phyloP scores from a whole-genome alignment of 2,329 filamentous ascomycete species.

The Ophiocordyceps sinensis region DNA sequence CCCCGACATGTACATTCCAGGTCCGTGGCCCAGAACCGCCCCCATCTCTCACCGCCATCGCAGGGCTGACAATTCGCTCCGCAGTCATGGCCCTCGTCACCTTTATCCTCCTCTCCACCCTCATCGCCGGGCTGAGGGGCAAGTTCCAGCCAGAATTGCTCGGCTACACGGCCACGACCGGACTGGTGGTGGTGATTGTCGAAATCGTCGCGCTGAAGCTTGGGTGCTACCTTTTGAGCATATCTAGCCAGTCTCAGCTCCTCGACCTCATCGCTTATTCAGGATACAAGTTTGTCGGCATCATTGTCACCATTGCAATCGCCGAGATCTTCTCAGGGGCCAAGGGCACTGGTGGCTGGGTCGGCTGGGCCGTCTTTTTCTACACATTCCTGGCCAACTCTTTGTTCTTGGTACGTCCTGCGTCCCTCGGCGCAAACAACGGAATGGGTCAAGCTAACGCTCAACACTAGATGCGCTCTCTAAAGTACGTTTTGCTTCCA shows the following conservation, averaged over 20 bases:
- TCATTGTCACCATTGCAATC: conserved; percentile 74
- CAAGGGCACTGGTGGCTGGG: conserved; percentile 72
- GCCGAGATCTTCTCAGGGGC: conserved; percentile 67
- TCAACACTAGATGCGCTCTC: conserved; percentile 58
- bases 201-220: conserved; percentile 87
- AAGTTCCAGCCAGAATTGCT: conserved; percentile 90
- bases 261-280: conserved; percentile 91
- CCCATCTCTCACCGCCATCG: background rate
- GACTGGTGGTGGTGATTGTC: conserved; percentile 66
- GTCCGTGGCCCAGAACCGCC: conserved; percentile 12
- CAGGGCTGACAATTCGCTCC: conserved; percentile 8
- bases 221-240: conserved; percentile 84
- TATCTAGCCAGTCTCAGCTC: conserved; percentile 86
- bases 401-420: conserved; percentile 68
- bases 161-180: conserved; percentile 75
- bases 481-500: conserved; percentile 90
- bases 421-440: background rate
- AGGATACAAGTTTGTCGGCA: conserved; percentile 96
- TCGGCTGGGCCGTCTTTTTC: conserved; percentile 75
- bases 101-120: conserved; percentile 85
- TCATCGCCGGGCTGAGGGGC: conserved; percentile 78
- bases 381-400: conserved; percentile 93
- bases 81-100: conserved; percentile 89
- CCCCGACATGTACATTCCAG: conserved; percentile 97
- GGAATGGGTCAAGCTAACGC: conserved; percentile 5